Conservation (phyloP, 306 rosid genomes). For the Crataegus laevigata region DNA sequence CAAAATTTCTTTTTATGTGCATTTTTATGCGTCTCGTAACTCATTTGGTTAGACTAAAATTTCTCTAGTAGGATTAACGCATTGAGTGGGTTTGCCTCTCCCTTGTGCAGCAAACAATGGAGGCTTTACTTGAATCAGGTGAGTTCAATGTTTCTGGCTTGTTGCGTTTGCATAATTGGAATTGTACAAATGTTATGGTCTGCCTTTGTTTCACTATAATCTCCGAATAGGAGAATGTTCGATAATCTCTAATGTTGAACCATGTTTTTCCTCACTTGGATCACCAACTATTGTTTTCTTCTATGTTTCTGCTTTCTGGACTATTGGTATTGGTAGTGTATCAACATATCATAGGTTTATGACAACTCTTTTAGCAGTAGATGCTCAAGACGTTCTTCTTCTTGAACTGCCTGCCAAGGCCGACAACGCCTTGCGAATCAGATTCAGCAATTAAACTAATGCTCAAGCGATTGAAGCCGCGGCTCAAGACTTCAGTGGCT, state of each 20-base stretch:
- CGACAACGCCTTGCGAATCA: neutral
- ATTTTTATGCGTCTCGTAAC: too few species aligned
- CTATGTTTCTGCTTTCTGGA: neutral
- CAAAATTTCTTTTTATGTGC: too few species aligned
- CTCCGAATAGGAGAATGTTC: neutral
- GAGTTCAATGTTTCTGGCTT: neutral
- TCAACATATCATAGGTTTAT: neutral
- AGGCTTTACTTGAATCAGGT: conserved; percentile 74
- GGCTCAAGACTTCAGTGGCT: too few species aligned
- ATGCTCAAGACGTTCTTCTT: neutral
- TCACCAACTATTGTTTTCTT: neutral
- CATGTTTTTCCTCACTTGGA: neutral
- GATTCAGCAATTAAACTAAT: too few species aligned
- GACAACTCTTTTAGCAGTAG: neutral
- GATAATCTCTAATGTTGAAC: neutral
- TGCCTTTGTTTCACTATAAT: neutral
- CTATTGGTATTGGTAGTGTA: neutral
- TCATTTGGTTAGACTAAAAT: conserved; percentile 3
- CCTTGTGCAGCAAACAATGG: conserved; percentile 73
- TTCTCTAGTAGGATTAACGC: neutral
- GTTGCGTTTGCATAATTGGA: neutral
- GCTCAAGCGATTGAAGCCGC: too few species aligned
- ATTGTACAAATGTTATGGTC: neutral
- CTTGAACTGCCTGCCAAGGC: neutral
- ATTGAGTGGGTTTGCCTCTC: conserved; percentile 19